Evolutionary conservation across 2,329 filamentous ascomycete genomes (phyloP).

Genomic region (Davidsoniella virescens): DNA sequence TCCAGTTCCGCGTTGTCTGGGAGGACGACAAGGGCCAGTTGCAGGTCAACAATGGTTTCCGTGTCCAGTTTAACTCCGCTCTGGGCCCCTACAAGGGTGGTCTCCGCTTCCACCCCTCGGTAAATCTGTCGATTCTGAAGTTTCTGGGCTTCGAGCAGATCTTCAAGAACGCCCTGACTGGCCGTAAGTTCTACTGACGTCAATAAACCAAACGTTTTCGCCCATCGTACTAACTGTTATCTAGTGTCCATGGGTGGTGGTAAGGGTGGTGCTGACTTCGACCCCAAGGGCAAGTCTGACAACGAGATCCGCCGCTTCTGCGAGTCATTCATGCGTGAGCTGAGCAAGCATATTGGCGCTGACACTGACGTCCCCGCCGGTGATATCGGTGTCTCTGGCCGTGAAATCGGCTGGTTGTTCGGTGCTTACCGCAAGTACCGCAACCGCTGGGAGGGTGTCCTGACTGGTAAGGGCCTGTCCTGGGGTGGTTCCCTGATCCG

Average conservation of each 20-base stretch:
- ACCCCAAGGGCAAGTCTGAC: slow-evolving; percentile 97
- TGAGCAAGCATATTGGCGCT: slow-evolving; percentile 88
- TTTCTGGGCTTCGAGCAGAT: slow-evolving; percentile 99
- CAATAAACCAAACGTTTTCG: not conserved
- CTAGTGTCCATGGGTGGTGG: slow-evolving; percentile 68
- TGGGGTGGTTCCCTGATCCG: slow-evolving; percentile 93
- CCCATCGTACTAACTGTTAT: not conserved
- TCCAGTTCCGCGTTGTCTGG: slow-evolving; percentile 97
- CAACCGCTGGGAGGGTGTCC: slow-evolving; percentile 87
- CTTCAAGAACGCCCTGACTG: slow-evolving; percentile 98
- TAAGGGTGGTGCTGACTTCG: slow-evolving; percentile 96
- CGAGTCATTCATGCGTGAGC: slow-evolving; percentile 86
- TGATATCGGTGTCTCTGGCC: slow-evolving; percentile 84
- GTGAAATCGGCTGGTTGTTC: slow-evolving; percentile 91
- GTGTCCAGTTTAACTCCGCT: slow-evolving; percentile 96
- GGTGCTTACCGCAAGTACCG: slow-evolving; percentile 78
- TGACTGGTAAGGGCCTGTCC: slow-evolving; percentile 84
- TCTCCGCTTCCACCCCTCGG: slow-evolving; percentile 81
- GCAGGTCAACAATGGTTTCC: slow-evolving; percentile 87
- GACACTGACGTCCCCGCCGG: slow-evolving; percentile 93
- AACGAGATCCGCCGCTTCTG: slow-evolving; percentile 97
- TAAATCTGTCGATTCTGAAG: slow-evolving; percentile 73
- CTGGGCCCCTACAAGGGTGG: slow-evolving; percentile 97
- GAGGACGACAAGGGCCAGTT: slow-evolving; percentile 81
- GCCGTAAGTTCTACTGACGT: slow-evolving; percentile 43